phyloP scores from a whole-genome alignment of 129 eudicot genomes.

The Artemisia tridentata region DNA sequence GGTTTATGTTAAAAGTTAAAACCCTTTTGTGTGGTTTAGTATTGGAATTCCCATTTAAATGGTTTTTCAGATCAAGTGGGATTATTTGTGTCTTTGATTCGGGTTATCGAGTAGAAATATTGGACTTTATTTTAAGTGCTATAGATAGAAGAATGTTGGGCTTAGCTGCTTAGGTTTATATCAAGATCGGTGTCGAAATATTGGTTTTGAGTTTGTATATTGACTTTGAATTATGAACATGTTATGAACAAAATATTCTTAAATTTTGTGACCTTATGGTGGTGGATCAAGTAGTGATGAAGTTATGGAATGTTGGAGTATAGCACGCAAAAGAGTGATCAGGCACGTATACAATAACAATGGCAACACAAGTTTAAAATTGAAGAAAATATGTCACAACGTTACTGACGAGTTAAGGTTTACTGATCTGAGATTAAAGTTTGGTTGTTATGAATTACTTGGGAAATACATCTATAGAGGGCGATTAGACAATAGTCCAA shows the following conservation, averaged over 20 bases:
- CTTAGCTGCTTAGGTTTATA: conserved; percentile 18
- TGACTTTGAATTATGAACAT: background rate
- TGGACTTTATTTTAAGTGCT: background rate
- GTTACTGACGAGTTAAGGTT: too few species aligned
- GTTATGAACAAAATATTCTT: too few species aligned
- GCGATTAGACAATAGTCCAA: too few species aligned
- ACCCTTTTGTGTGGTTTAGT: conserved; percentile 15
- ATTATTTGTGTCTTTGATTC: background rate
- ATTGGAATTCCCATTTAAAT: too few species aligned
- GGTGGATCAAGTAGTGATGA: conserved; percentile 9
- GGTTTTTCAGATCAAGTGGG: background rate
- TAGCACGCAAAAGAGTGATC: too few species aligned
- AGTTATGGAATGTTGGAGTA: background rate
- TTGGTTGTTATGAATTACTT: too few species aligned
- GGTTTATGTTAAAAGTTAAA: conserved; percentile 6
- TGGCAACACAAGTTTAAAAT: too few species aligned
- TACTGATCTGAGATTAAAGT: too few species aligned
- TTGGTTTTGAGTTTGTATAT: background rate
- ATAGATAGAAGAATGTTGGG: conserved; percentile 16
- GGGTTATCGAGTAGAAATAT: background rate
- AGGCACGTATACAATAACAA: too few species aligned
- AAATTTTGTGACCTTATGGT: background rate
- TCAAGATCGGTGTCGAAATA: background rate
- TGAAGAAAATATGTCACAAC: too few species aligned
- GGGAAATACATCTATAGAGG: too few species aligned